Evolutionary conservation across 371 early-diverging fungal genomes (phyloP).

Genomic region (Mortierella sp.): DNA sequence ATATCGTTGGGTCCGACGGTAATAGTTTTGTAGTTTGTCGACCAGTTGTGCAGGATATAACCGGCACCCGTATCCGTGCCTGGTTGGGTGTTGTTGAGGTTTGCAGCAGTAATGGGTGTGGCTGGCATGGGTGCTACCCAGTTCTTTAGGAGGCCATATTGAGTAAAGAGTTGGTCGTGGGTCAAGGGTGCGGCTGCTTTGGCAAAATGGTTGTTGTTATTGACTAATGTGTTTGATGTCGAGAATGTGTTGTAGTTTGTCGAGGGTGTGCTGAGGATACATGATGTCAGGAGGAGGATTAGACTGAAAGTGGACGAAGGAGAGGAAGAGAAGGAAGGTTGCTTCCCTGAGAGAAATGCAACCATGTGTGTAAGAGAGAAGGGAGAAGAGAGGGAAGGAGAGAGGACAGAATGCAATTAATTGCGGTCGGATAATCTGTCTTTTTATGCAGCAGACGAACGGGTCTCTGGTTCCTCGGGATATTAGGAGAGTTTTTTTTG

Average conservation of each 20-base stretch:
- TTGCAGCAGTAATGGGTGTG: conserved; percentile 12
- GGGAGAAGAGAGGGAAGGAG: conserved; percentile 5
- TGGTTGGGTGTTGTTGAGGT: neutral
- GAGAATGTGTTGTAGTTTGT: neutral
- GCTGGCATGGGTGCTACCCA: conserved; percentile 53
- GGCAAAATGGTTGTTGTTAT: neutral
- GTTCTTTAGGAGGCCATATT: conserved; percentile 36
- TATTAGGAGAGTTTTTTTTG: too few species aligned
- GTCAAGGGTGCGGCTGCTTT: conserved; percentile 30
- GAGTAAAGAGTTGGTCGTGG: conserved; percentile 38
- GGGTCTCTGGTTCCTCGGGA: neutral
- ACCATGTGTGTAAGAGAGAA: neutral
- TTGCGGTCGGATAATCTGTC: conserved; percentile 7
- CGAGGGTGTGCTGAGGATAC: conserved; percentile 19
- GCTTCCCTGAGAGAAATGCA: neutral
- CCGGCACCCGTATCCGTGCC: conserved; percentile 10
- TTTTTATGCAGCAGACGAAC: neutral
- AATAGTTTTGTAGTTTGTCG: conserved; percentile 37
- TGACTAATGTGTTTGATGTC: too few species aligned
- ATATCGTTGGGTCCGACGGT: conserved; percentile 52
- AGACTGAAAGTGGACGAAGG: neutral
- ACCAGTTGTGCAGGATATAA: conserved; percentile 48
- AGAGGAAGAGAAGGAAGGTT: neutral
- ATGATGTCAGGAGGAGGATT: conserved; percentile 25
- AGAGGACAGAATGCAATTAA: conserved; percentile 1